Evolutionary conservation across 2,329 filamentous ascomycete species (phyloP).

Genomic region (Fusarium nodosum): DNA sequence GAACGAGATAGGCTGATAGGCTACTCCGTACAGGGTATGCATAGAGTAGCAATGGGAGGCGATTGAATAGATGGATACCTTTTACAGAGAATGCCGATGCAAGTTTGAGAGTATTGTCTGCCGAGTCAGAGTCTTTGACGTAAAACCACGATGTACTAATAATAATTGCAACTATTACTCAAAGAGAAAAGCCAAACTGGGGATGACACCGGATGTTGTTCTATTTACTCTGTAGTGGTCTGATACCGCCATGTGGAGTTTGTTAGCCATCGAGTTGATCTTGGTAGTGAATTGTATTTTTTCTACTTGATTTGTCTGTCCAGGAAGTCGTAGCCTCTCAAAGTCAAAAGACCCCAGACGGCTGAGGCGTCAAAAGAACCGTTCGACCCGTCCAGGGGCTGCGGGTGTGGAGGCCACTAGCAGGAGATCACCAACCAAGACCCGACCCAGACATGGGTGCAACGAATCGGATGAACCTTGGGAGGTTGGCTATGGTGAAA

Average conservation of each 20-base stretch:
- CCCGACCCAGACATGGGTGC: slow-evolving; percentile 4
- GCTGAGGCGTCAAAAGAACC: slow-evolving; percentile 32
- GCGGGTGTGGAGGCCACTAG: slow-evolving; percentile 23
- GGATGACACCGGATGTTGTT: slow-evolving; percentile 6
- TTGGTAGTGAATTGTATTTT: neutral
- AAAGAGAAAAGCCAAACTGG: neutral
- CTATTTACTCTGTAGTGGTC: neutral
- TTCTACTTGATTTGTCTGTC: neutral
- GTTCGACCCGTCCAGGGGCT: slow-evolving; percentile 7
- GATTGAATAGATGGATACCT: neutral
- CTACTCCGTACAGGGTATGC: neutral
- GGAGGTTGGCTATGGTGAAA: neutral
- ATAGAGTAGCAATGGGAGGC: neutral
- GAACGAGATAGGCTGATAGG: neutral
- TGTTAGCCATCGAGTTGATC: neutral
- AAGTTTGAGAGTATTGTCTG: neutral
- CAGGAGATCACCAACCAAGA: slow-evolving; percentile 16
- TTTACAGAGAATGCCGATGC: slow-evolving; percentile 8
- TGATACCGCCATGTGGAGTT: neutral
- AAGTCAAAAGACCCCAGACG: slow-evolving; percentile 10
- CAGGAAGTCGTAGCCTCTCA: neutral
- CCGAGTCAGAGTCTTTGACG: slow-evolving; percentile 8
- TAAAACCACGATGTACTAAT: slow-evolving; percentile 7
- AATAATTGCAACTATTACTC: neutral
- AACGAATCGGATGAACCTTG: slow-evolving; percentile 14